phyloP scores from a whole-genome alignment of 495 filamentous ascomycete genomes.

The Hypoxylon fragiforme region DNA sequence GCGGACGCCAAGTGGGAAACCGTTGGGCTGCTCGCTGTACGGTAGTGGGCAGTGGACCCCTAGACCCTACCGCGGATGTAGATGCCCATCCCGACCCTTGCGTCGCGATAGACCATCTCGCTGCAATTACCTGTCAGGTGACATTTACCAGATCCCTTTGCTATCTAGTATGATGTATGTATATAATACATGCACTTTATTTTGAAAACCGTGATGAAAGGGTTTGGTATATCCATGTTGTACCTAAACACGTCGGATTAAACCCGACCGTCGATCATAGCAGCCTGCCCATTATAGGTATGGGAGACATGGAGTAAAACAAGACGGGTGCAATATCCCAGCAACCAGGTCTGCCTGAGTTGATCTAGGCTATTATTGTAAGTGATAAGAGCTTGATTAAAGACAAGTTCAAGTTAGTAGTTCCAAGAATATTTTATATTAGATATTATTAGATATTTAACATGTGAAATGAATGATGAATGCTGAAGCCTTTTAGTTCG shows the following conservation, averaged over 20 bases:
- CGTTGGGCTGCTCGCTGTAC: conserved; percentile 16
- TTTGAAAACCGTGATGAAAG: conserved; percentile 27
- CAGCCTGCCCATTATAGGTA: conserved; percentile 10
- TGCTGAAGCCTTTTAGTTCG: no score
- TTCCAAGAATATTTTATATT: no score
- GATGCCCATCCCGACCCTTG: conserved; percentile 38
- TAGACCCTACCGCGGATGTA: conserved; percentile 38
- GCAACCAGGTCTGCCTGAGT: no score
- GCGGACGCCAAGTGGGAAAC: conserved; percentile 26
- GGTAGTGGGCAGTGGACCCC: conserved; percentile 16
- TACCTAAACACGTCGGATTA: conserved; percentile 21
- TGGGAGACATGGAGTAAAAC: conserved; percentile 6
- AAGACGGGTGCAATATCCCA: no score
- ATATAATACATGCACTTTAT: no score
- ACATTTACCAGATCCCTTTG: conserved; percentile 30
- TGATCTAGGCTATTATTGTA: no score
- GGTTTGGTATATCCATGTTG: conserved; percentile 19
- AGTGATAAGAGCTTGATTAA: no score
- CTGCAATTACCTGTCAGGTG: conserved; percentile 36
- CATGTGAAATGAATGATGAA: not conserved
- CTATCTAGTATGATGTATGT: conserved; percentile 29
- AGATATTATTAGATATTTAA: no score
- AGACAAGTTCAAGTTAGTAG: no score
- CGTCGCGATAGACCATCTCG: conserved; percentile 29
- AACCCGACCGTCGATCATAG: conserved; percentile 35